These are phyloP conservation scores for Solanum appendiculatum DNA, from an alignment of 257 asterid genomes.

Conservation along the genomic window DNA sequence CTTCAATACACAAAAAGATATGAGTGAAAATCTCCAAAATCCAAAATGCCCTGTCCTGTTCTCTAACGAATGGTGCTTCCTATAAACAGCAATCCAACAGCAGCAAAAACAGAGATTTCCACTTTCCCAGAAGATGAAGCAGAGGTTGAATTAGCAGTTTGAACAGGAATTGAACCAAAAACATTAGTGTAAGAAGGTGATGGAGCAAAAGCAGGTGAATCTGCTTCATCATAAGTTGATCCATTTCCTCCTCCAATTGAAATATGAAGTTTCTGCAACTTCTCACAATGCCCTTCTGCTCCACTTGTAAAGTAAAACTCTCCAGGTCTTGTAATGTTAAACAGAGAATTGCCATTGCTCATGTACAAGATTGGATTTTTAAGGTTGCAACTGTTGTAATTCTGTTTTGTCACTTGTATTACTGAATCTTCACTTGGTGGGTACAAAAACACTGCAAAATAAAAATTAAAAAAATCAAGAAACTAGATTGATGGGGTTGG, in stretches of 20 bases:
- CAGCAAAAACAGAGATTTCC: slow-evolving; percentile 12
- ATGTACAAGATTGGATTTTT: slow-evolving; percentile 67
- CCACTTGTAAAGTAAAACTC: slow-evolving; percentile 78
- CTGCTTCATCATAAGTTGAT: slow-evolving; percentile 21
- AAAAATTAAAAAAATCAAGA: background rate
- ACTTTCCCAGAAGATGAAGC: slow-evolving; percentile 17
- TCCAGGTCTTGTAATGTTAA: slow-evolving; percentile 54
- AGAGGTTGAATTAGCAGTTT: slow-evolving; percentile 7
- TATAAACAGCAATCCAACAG: slow-evolving; percentile 13
- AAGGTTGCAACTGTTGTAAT: slow-evolving; percentile 55
- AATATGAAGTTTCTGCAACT: slow-evolving; percentile 61
- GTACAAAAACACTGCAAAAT: slow-evolving; percentile 73
- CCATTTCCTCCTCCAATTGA: slow-evolving; percentile 62
- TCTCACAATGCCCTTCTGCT: slow-evolving; percentile 46
- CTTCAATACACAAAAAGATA: background rate
- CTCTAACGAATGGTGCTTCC: background rate
- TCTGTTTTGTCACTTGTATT: slow-evolving; percentile 51
- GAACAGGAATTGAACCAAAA: slow-evolving; percentile 63
- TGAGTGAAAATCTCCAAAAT: background rate
- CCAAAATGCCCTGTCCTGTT: background rate
- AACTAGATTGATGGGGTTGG: background rate
- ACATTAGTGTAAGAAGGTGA: slow-evolving; percentile 56
- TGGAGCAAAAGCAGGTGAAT: slow-evolving; percentile 39
- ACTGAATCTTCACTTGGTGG: slow-evolving; percentile 96
- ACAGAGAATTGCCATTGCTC: slow-evolving; percentile 75